Percentiles rank a stretch among this genome's conserved stretches.
phyloP scores from a whole-genome alignment of 2,329 filamentous ascomycete genomes.

The Rasamsonia emersonii region DNA sequence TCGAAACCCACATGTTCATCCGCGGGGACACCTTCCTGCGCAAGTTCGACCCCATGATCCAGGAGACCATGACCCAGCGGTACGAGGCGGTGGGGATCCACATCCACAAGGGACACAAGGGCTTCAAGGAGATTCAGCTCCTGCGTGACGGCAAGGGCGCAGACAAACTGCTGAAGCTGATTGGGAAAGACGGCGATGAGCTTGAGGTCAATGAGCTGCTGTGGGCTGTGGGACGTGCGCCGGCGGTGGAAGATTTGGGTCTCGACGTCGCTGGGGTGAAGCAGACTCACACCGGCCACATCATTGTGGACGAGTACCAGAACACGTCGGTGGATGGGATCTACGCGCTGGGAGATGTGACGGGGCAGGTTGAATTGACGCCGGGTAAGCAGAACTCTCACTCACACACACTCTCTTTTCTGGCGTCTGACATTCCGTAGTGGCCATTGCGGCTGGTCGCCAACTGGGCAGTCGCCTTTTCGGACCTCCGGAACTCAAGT shows the following conservation, averaged over 20 bases:
- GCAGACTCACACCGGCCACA: conserved; percentile 29
- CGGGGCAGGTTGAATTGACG: conserved; percentile 43
- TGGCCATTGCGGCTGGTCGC: conserved; percentile 45
- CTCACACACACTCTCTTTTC: background rate
- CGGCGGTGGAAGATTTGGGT: conserved; percentile 36
- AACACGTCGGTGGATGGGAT: conserved; percentile 40
- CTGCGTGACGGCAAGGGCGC: conserved; percentile 38
- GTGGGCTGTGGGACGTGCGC: conserved; percentile 42
- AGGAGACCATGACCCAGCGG: conserved; percentile 43
- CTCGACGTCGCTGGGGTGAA: conserved; percentile 36
- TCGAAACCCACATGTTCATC: conserved; percentile 45
- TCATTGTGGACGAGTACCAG: conserved; percentile 43
- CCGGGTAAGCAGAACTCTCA: conserved; percentile 38
- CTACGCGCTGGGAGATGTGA: conserved; percentile 45
- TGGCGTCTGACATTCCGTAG: conserved; percentile 15
- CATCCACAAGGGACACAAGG: conserved; percentile 38
- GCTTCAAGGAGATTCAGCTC: conserved; percentile 41
- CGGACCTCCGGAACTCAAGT: conserved; percentile 36
- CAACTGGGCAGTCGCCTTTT: conserved; percentile 44
- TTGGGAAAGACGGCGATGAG: conserved; percentile 34
- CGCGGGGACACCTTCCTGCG: conserved; percentile 40
- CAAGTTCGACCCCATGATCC: conserved; percentile 46
- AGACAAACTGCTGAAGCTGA: conserved; percentile 39
- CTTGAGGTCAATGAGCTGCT: conserved; percentile 42
- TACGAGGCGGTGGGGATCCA: conserved; percentile 43